Base-by-base conservation (phyloP, 2,329 filamentous ascomycete species). In the Neonectria ditissima region DNA sequence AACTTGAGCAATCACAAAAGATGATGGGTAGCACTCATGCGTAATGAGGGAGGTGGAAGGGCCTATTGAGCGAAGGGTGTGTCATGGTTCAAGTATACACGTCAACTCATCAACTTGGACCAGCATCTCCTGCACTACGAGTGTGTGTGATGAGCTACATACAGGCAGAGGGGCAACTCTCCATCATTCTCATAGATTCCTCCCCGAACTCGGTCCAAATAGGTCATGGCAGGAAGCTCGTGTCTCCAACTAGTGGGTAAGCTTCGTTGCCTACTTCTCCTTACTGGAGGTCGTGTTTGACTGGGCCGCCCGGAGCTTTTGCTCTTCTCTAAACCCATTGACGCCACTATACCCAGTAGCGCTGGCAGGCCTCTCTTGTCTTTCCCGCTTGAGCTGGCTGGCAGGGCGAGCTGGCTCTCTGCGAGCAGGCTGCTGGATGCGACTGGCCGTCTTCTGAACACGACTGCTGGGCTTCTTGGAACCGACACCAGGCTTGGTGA, bases 321-420 rank as follows among this genome's bases (percentile, higher is more conserved):
- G 54, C 44, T 67, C 56, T 11, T 68, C 67, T 41, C 73, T 62
- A 34, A 63, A 76, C 6, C 63, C 69, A 44, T 77, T 77, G 1
- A 77, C 69, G 4, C 75, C 75, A 10, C 62, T 63, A 16, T 74
- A 77, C 1, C 53, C 50, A 1, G 64, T 54, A 13, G 66, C 34
- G 2, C 62, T 63, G 18, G 62, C 3, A n/a, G 26, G 11, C 44
- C 55, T 56, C 22, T 58, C 20, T 18, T 48, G 47, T 51, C 66
- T 57, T 26, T 66, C 44, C n/a, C 59, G 37, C 13, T 26, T 24
- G 28, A 44, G 18, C 22, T 16, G 18, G 28, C 30, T 57, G 1
- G n/a, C 26, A 3, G 47, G 1, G 26, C 39, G 55, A 30, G 37
- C 11, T 8, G 11, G 28, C 5, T 39, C 18, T 1, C n/a, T 26